phyloP scores from a whole-genome alignment of 208 protist species.

The Angomonas ambiguus region DNA sequence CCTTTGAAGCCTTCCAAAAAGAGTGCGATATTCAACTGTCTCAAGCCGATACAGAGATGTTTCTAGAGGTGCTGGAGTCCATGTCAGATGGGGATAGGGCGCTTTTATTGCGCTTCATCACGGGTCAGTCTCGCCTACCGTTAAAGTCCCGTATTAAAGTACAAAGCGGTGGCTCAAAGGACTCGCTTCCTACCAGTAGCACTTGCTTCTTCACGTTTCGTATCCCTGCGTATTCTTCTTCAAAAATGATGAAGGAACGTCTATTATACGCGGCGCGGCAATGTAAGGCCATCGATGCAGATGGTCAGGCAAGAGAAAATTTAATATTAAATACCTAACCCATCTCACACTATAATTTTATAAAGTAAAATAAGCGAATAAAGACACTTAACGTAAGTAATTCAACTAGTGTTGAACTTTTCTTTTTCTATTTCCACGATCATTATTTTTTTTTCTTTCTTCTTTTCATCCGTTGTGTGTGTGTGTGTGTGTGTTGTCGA shows the following conservation, averaged over 20 bases:
- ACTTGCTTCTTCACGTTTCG: conserved; percentile 95
- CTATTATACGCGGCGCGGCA: conserved; percentile 94
- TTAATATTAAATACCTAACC: conserved; percentile 30
- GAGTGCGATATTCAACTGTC: conserved; percentile 76
- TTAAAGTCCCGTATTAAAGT: conserved; percentile 86
- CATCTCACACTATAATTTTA: not conserved
- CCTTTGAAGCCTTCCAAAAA: conserved; percentile 62
- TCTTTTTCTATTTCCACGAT: not conserved
- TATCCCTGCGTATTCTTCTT: conserved; percentile 84
- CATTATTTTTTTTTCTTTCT: conserved; percentile 10
- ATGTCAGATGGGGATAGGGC: conserved; percentile 87
- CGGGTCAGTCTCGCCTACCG: conserved; percentile 82
- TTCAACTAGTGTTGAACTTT: not conserved
- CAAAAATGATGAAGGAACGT: conserved; percentile 85
- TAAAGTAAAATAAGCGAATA: no score
- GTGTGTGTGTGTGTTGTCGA: not conserved
- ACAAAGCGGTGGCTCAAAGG: conserved; percentile 49
- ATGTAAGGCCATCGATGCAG: conserved; percentile 93
- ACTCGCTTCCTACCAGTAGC: conserved; percentile 86
- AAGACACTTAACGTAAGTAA: not conserved
- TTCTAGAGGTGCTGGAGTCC: conserved; percentile 56
- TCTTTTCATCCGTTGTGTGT: conserved; percentile 1
- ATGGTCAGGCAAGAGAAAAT: conserved; percentile 83
- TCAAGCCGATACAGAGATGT: conserved; percentile 49
- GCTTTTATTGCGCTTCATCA: conserved; percentile 84